These are phyloP conservation scores for Alternaria postmessia DNA, from an alignment of 2,329 filamentous ascomycete genomes.

Conservation along the genomic window DNA sequence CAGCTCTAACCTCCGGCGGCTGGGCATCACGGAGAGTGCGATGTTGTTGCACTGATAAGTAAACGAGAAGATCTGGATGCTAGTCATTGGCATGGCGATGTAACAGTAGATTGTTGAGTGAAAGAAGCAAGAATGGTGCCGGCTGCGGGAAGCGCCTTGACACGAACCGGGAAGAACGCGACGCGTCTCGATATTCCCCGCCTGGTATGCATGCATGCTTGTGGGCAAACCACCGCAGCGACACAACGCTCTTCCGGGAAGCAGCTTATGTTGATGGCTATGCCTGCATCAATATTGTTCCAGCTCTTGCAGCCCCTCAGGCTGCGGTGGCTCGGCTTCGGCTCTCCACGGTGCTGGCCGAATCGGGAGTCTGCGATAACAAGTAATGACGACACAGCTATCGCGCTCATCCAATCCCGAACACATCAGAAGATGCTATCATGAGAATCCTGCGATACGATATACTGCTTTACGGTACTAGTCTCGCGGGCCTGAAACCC, in stretches of 20 bases:
- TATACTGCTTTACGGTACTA: not conserved
- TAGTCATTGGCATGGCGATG: not conserved
- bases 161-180: not conserved
- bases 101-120: not conserved
- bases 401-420: not conserved
- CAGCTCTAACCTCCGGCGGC: too few relatives aligned
- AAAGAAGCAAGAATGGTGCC: not conserved
- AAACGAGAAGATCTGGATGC: not conserved
- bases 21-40: not conserved
- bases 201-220: not conserved
- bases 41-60: too few relatives aligned
- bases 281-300: not conserved
- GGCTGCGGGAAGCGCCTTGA: not conserved
- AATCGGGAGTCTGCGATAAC: not conserved
- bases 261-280: not conserved
- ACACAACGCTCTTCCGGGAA: not conserved
- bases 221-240: not conserved
- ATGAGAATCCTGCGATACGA: not conserved
- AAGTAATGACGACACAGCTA: not conserved
- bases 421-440: not conserved
- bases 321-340: slow-evolving; percentile 2
- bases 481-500: not conserved
- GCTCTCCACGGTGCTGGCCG: slow-evolving; percentile 18
- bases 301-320: not conserved
- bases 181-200: not conserved